Base-by-base conservation (phyloP, 164 flowering plant genomes). In the Warburgia ugandensis region DNA sequence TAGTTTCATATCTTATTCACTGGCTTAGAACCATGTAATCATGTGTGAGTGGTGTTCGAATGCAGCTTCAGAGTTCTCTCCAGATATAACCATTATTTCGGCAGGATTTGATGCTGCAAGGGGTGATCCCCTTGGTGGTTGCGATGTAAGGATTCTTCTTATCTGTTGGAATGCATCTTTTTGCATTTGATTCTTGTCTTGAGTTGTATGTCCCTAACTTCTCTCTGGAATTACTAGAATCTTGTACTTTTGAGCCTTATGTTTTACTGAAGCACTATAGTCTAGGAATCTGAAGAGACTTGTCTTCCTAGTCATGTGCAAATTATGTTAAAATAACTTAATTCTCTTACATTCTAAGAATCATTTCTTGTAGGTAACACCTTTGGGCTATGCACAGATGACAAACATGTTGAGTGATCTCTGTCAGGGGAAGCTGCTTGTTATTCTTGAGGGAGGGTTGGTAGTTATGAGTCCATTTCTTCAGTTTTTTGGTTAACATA, bases 101-200 rank as follows among this genome's bases (percentile, higher is more conserved):
- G 95, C 99, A 20, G 99, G 99, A 69, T 92, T 92, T 74, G 96
- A 92, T 80, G 99, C 99, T 67, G 99, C 99, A 50, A 77, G 94
- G 58, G 99, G 99, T 39, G 99, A 92, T 67, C 99, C 99, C 35
- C 83, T 92, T 48, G 99, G 96, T 26, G 67, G 95, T 54, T 88
- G 99, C 55, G 89, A 88, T 82, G 99, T 92, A 81, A 73, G 86
- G 16, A 35, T 46, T 59, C 50, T 48, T 37, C 20, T 33, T 33
- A 22, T 10, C 23, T 17, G 23, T 20, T 43, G 11, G 4, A 29
- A 9, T 30, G 51, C 17, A 29, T 12, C 37, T 30, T 29, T 32
- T 20, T 29, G 9, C 20, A 3, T 22, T 42, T 1, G 9, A 16
- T 12, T 20, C 41, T 40, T 27, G 32, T 58, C 20, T 57, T 25